These are phyloP conservation scores for Xylaria digitata DNA, from an alignment of 2,329 filamentous ascomycete genomes.

Conservation along the genomic window DNA sequence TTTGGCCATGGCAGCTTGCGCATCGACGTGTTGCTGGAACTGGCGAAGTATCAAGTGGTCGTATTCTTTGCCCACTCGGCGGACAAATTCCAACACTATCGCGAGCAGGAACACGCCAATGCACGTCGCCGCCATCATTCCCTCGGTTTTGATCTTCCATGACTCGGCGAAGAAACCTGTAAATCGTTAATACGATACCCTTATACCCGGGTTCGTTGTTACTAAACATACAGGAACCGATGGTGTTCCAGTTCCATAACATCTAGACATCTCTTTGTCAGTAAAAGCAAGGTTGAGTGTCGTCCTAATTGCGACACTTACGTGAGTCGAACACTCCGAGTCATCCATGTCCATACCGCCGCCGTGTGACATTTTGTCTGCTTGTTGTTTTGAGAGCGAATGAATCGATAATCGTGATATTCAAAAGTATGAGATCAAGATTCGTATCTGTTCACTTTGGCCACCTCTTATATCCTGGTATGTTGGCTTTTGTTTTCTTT, in stretches of 20 bases:
- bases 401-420: neutral
- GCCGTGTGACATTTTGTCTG: constrained; percentile 24
- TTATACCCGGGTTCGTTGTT: neutral
- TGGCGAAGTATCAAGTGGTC: constrained; percentile 55
- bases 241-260: constrained; percentile 59
- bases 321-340: constrained; percentile 29
- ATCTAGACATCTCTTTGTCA: constrained; percentile 50
- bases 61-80: constrained; percentile 57
- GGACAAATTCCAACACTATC: constrained; percentile 55
- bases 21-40: constrained; percentile 52
- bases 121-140: constrained; percentile 58
- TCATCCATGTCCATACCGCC: constrained; percentile 42
- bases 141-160: constrained; percentile 55
- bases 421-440: neutral
- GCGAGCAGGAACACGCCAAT: constrained; percentile 57
- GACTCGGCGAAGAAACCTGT: constrained; percentile 54
- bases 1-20: constrained; percentile 42
- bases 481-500: neutral
- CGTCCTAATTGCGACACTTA: constrained; percentile 6
- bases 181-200: neutral
- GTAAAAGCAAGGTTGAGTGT: constrained; percentile 29
- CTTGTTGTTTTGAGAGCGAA: neutral
- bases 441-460: neutral
- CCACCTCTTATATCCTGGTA: constrained; percentile 5
- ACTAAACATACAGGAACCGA: constrained; percentile 53